A percentile compares a stretch with the other conserved stretches of the same genome.
Conservation (phyloP, 495 filamentous ascomycete genomes). For the Penicillium roqueforti region DNA sequence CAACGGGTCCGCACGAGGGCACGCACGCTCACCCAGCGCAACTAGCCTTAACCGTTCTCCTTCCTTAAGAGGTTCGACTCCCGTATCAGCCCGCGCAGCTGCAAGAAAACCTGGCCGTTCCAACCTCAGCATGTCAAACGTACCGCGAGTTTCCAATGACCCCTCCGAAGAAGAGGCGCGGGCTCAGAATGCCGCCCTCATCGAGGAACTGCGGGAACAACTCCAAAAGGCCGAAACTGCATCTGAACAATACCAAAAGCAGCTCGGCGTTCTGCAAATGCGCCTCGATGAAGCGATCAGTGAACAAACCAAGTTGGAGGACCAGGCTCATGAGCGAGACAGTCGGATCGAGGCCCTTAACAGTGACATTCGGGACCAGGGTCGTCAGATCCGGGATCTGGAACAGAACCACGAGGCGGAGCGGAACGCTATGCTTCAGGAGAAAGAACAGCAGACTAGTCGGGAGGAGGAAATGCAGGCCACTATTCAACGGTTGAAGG, state of each 20-base stretch:
- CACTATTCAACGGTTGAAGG: slow-evolving; percentile 85
- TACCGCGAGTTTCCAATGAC: slow-evolving; percentile 52
- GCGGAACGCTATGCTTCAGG: slow-evolving; percentile 78
- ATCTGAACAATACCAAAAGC: slow-evolving; percentile 77
- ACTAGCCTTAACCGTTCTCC: slow-evolving; percentile 40
- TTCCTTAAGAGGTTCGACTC: slow-evolving; percentile 46
- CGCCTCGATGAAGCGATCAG: slow-evolving; percentile 78
- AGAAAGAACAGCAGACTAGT: slow-evolving; percentile 81
- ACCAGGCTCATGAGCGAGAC: slow-evolving; percentile 75
- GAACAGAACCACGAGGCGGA: slow-evolving; percentile 88
- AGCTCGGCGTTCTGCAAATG: slow-evolving; percentile 78
- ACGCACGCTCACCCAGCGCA: slow-evolving; percentile 42
- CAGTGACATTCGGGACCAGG: slow-evolving; percentile 72
- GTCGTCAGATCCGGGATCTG: slow-evolving; percentile 78
- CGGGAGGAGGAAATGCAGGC: slow-evolving; percentile 84
- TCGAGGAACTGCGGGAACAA: slow-evolving; percentile 80
- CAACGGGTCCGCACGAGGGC: slow-evolving; percentile 40
- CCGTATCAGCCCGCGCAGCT: slow-evolving; percentile 66
- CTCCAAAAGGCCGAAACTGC: slow-evolving; percentile 74
- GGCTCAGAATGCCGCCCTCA: slow-evolving; percentile 68
- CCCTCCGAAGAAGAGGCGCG: slow-evolving; percentile 58
- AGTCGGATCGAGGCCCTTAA: slow-evolving; percentile 73
- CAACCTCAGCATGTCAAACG: slow-evolving; percentile 55
- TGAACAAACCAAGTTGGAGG: slow-evolving; percentile 83
- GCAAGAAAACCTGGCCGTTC: slow-evolving; percentile 57